Conservation (phyloP, 208 protist genomes). For the Naegleria gruberi region DNA sequence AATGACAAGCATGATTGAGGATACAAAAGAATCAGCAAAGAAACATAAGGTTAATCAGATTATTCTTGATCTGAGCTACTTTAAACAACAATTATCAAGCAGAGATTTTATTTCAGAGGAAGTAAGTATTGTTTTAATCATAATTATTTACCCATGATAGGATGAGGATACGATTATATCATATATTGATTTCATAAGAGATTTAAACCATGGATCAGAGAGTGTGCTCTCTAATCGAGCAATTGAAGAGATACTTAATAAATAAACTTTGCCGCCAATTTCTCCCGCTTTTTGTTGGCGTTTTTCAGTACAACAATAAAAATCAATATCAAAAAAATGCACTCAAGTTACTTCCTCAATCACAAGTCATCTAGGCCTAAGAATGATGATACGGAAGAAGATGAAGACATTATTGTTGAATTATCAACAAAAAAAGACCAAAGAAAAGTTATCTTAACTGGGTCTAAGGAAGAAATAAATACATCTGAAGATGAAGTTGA, state of each 20-base stretch:
- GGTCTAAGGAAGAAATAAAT: neutral
- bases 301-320: neutral
- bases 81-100: neutral
- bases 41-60: neutral
- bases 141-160: no score
- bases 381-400: neutral
- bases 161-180: neutral
- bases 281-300: neutral
- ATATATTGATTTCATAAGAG: neutral
- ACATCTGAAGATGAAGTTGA: neutral
- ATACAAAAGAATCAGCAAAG: no score
- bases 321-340: neutral
- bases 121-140: neutral
- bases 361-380: neutral
- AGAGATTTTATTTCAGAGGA: neutral
- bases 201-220: neutral
- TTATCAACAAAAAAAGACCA: neutral
- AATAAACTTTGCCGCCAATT: neutral
- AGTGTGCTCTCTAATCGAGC: neutral
- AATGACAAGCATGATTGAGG: no score
- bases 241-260: neutral
- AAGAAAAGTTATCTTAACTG: neutral
- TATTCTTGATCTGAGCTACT: neutral
- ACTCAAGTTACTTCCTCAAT: neutral
- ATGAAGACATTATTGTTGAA: neutral